Evolutionary conservation across 2,329 filamentous ascomycete genomes (phyloP).

Genomic region (Teratosphaeria epicoccoides): DNA sequence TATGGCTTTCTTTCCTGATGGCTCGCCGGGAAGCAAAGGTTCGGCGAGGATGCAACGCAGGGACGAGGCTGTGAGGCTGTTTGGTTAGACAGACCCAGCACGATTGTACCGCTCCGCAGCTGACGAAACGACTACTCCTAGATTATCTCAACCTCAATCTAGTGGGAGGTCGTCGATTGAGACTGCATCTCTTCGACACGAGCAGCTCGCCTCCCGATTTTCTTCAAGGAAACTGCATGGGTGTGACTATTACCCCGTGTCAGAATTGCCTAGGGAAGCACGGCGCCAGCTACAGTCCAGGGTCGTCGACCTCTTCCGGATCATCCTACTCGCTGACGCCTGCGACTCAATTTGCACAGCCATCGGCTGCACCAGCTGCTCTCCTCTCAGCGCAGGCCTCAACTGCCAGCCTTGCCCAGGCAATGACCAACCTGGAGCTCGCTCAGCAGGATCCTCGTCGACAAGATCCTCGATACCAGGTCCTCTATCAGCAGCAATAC

Average conservation of each 20-base stretch:
- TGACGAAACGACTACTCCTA: constrained; percentile 7
- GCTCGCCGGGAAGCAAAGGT: constrained; percentile 14
- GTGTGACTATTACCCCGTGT: background rate
- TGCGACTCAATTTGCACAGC: background rate
- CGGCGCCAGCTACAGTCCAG: constrained; percentile 6
- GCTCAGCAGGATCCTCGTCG: constrained; percentile 1
- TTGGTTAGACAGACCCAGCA: constrained; percentile 9
- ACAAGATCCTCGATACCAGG: constrained; percentile 3
- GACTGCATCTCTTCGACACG: constrained; percentile 22
- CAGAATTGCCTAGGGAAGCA: constrained; percentile 8
- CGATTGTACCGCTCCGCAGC: background rate
- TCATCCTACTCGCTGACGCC: constrained; percentile 2
- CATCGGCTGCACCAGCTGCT: background rate
- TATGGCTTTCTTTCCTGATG: constrained; percentile 15
- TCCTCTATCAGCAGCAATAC: constrained; percentile 2
- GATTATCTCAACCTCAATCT: constrained; percentile 16
- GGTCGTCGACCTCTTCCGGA: background rate
- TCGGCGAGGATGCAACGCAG: constrained; percentile 14
- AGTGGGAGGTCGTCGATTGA: constrained; percentile 13
- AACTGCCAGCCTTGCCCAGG: background rate
- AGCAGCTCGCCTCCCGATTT: constrained; percentile 9
- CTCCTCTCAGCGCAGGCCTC: background rate
- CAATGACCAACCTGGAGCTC: constrained; percentile 4
- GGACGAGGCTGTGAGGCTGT: constrained; percentile 19
- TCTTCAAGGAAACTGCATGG: constrained; percentile 16